phyloP scores from a whole-genome alignment of 2,329 filamentous ascomycete species.

The Pyricularia sp. region DNA sequence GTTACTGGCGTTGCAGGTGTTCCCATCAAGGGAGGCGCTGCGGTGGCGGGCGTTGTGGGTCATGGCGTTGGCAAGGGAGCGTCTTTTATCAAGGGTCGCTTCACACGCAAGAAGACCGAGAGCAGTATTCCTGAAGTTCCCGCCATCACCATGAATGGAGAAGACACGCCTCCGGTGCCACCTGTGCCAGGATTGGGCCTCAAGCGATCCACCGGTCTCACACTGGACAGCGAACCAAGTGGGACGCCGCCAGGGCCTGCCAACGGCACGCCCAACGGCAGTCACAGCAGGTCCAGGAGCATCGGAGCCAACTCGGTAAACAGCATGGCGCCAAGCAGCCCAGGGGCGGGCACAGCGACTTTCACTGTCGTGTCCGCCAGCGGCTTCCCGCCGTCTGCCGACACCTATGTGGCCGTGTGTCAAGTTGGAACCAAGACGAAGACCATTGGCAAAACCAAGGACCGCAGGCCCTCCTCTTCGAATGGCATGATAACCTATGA shows the following conservation, averaged over 20 bases:
- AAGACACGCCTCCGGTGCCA: constrained; percentile 21
- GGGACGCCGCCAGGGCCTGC: constrained; percentile 23
- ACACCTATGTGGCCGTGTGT: constrained; percentile 69
- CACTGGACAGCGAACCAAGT: constrained; percentile 18
- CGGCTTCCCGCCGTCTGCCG: constrained; percentile 66
- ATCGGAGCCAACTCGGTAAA: constrained; percentile 57
- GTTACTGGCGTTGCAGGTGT: constrained; percentile 73
- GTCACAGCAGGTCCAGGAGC: constrained; percentile 46
- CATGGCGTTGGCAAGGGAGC: constrained; percentile 82
- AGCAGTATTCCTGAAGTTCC: constrained; percentile 31
- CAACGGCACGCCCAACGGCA: constrained; percentile 8
- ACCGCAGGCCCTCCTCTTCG: constrained; percentile 56
- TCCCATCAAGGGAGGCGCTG: constrained; percentile 86
- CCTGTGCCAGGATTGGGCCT: constrained; percentile 19
- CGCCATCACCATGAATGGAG: constrained; percentile 32
- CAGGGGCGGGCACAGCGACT: constrained; percentile 63
- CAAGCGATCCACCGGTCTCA: constrained; percentile 30
- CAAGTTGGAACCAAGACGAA: constrained; percentile 62
- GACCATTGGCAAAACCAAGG: constrained; percentile 84
- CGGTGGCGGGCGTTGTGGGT: constrained; percentile 61
- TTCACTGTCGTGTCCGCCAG: constrained; percentile 73
- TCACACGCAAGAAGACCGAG: constrained; percentile 54
- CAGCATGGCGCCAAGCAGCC: constrained; percentile 46
- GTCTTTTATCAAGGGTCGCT: constrained; percentile 79
- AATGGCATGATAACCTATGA: constrained; percentile 60